These are phyloP conservation scores for Trametes meyenii DNA, from an alignment of 768 basidiomycete species.

Conservation along the genomic window DNA sequence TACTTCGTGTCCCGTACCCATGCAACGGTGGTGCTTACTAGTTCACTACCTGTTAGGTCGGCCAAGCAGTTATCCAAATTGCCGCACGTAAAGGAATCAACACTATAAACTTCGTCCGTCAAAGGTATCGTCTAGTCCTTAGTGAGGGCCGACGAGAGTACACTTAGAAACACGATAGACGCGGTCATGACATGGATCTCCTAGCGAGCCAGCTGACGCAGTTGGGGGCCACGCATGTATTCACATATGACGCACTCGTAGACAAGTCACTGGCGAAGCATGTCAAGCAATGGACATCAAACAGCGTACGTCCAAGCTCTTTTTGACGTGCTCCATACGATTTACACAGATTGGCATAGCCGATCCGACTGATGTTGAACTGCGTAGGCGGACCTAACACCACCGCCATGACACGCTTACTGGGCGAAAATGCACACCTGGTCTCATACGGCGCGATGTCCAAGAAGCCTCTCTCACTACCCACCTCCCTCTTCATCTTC, in stretches of 20 bases:
- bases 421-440: conserved; percentile 70
- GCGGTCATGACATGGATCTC: conserved; percentile 47
- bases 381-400: conserved; percentile 71
- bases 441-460: conserved; percentile 94
- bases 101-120: conserved; percentile 82
- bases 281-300: conserved; percentile 65
- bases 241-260: conserved; percentile 74
- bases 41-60: conserved; percentile 52
- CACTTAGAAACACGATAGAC: neutral
- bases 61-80: conserved; percentile 86
- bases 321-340: neutral
- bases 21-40: neutral
- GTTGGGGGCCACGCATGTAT: conserved; percentile 76
- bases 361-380: conserved; percentile 53
- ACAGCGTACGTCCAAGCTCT: conserved; percentile 46
- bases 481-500: conserved; percentile 84
- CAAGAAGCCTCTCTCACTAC: conserved; percentile 74
- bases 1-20: neutral
- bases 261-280: conserved; percentile 56
- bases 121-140: conserved; percentile 46
- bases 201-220: conserved; percentile 53
- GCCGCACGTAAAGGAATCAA: conserved; percentile 70
- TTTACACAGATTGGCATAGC: conserved; percentile 29
- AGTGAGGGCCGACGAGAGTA: no score
- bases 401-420: conserved; percentile 64